Conservation (phyloP, 139 green algal genomes). For the Limnomonas spitsbergensis region DNA sequence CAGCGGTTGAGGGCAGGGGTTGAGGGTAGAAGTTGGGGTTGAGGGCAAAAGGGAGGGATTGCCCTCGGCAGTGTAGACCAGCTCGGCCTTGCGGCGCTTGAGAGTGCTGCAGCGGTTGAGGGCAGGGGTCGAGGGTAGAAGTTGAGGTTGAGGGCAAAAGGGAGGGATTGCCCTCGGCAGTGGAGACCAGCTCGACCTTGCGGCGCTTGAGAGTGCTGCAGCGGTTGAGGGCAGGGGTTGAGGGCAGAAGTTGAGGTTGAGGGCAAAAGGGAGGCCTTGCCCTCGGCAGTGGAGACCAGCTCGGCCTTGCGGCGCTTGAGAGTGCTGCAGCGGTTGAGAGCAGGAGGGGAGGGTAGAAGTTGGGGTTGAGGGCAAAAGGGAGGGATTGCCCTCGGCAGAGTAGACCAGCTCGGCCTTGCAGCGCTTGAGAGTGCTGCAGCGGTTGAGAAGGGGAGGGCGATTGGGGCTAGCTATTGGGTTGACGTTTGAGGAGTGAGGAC, state of each 20-base stretch:
- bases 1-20: too few species aligned
- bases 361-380: too few species aligned
- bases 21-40: too few species aligned
- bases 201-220: background rate
- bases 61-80: background rate
- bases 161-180: background rate
- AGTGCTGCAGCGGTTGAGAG: background rate
- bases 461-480: too few species aligned
- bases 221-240: too few species aligned
- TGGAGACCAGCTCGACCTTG: background rate
- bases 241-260: too few species aligned
- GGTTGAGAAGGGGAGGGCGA: too few species aligned
- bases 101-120: background rate
- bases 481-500: too few species aligned
- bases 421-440: background rate
- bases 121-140: too few species aligned
- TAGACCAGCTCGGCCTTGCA: background rate
- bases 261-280: background rate
- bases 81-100: background rate
- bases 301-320: background rate
- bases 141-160: too few species aligned
- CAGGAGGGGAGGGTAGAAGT: too few species aligned
- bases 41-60: background rate
- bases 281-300: background rate
- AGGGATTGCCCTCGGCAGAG: background rate